Conservation (phyloP, 176 grass and related monocot species). For the Oryza coarctata region DNA sequence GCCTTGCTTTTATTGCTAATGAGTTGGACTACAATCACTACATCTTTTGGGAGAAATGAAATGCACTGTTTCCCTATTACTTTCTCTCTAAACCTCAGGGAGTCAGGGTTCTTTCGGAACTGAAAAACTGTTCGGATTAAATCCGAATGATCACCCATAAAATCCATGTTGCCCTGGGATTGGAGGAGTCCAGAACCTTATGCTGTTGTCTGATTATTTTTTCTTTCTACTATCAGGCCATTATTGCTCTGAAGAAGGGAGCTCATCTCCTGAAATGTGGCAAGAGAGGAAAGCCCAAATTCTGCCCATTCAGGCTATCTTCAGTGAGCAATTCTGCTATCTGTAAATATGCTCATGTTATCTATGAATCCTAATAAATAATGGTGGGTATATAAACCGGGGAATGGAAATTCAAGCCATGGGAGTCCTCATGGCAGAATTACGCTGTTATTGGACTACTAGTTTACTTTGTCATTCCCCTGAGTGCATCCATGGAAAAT, state of each 20-base stretch:
- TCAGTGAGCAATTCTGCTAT: slow-evolving; percentile 32
- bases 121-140: neutral
- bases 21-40: neutral
- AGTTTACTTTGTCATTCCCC: neutral
- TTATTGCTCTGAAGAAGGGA: slow-evolving; percentile 55
- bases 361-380: neutral
- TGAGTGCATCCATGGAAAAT: neutral
- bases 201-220: neutral
- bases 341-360: neutral
- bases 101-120: neutral
- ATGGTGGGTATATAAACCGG: neutral
- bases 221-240: slow-evolving; percentile 35
- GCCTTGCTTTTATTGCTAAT: neutral
- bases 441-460: neutral
- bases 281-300: slow-evolving; percentile 54
- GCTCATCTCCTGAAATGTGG: slow-evolving; percentile 49
- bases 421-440: neutral
- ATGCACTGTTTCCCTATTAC: neutral
- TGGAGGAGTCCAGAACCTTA: neutral
- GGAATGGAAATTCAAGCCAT: neutral
- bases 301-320: slow-evolving; percentile 55
- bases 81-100: neutral
- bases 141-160: neutral
- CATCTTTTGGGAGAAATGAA: neutral
- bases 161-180: neutral